Percentiles rank a stretch among this genome's conserved stretches.
Evolutionary conservation across 495 filamentous ascomycete genomes (phyloP).

Genomic region (Cudoniella acicularis): DNA sequence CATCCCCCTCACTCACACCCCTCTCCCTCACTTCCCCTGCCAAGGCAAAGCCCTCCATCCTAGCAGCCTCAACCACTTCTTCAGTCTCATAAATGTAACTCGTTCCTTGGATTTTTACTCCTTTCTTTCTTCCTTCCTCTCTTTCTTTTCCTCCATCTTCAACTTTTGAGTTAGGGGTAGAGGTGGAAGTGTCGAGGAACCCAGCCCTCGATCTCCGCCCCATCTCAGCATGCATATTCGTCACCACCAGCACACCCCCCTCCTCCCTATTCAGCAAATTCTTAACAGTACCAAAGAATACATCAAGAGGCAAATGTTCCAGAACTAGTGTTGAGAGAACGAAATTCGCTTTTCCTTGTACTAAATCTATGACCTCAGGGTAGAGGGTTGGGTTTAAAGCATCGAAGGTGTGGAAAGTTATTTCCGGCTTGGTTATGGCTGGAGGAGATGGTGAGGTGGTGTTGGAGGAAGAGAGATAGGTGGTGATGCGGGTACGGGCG

Average conservation of each 20-base stretch:
- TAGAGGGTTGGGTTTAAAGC: too few relatives aligned
- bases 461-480: too few relatives aligned
- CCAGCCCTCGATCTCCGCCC: slow-evolving; percentile 61
- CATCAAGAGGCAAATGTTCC: slow-evolving; percentile 58
- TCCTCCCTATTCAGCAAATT: slow-evolving; percentile 33
- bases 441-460: not conserved
- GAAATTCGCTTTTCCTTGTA: too few relatives aligned
- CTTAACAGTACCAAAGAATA: slow-evolving; percentile 52
- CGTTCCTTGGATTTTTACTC: slow-evolving; percentile 57
- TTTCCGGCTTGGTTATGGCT: not conserved
- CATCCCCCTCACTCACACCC: slow-evolving; percentile 47
- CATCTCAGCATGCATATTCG: slow-evolving; percentile 75
- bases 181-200: slow-evolving; percentile 61
- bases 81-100: slow-evolving; percentile 56
- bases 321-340: slow-evolving; percentile 26
- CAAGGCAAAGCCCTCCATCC: slow-evolving; percentile 48
- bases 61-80: slow-evolving; percentile 54
- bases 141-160: too few relatives aligned
- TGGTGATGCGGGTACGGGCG: slow-evolving; percentile 9
- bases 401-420: slow-evolving; percentile 9
- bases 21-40: slow-evolving; percentile 18
- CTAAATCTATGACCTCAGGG: too few relatives aligned
- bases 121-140: too few relatives aligned
- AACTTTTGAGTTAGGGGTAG: too few relatives aligned
- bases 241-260: slow-evolving; percentile 55